phyloP scores from a whole-genome alignment of 768 basidiomycete genomes.

The Suillus lakei region DNA sequence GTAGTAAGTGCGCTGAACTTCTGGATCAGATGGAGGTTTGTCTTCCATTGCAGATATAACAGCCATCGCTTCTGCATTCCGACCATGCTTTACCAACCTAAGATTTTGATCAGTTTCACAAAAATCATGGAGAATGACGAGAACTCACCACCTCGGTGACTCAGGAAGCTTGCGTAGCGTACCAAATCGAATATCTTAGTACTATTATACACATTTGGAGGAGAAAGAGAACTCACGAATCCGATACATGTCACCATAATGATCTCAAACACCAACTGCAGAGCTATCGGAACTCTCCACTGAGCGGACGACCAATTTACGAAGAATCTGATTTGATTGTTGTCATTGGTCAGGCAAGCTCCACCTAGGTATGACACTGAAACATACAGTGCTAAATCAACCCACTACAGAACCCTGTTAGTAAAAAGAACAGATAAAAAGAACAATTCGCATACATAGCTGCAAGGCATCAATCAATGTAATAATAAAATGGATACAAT shows the following conservation, averaged over 20 bases:
- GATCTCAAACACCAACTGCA: slow-evolving; percentile 45
- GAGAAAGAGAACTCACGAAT: slow-evolving; percentile 30
- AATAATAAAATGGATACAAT: not conserved
- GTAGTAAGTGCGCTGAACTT: slow-evolving; percentile 39
- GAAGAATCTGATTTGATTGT: slow-evolving; percentile 33
- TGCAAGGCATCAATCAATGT: not conserved
- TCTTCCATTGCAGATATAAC: slow-evolving; percentile 47
- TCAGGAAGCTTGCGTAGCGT: slow-evolving; percentile 34
- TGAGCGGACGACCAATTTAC: slow-evolving; percentile 39
- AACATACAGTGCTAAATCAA: slow-evolving; percentile 45
- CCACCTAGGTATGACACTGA: not conserved
- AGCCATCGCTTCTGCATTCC: slow-evolving; percentile 42
- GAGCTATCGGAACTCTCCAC: slow-evolving; percentile 47
- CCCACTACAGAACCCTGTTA: slow-evolving; percentile 32
- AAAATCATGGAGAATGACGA: not conserved
- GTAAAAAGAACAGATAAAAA: slow-evolving; percentile 3
- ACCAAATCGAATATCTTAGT: not conserved
- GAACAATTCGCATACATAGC: not conserved
- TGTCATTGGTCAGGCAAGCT: not conserved
- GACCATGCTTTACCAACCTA: slow-evolving; percentile 45
- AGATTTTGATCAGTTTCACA: not conserved
- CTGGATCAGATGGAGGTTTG: slow-evolving; percentile 35
- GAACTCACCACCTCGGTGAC: slow-evolving; percentile 36
- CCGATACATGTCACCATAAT: slow-evolving; percentile 39
- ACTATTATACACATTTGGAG: not conserved